Evolutionary conservation across 306 rosid genomes (phyloP).

Genomic region (Lablab purpureus): DNA sequence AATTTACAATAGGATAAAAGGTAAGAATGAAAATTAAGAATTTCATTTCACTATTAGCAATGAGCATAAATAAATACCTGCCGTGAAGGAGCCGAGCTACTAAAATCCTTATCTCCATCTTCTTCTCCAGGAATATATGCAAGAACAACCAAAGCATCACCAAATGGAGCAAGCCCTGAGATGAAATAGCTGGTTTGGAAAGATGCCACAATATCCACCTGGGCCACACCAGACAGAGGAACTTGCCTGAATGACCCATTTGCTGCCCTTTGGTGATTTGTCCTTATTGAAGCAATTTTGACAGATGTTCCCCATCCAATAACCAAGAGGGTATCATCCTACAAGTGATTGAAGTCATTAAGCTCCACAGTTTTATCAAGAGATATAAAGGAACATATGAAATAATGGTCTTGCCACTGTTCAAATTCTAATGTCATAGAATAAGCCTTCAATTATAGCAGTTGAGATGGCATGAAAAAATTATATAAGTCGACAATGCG

Average conservation of each 20-base stretch:
- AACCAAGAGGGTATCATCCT: slow-evolving; percentile 91
- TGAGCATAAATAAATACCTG: slow-evolving; percentile 72
- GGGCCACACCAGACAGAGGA: slow-evolving; percentile 72
- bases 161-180: slow-evolving; percentile 96
- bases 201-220: slow-evolving; percentile 97
- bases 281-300: slow-evolving; percentile 84
- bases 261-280: slow-evolving; percentile 62
- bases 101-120: slow-evolving; percentile 86
- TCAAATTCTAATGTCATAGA: slow-evolving; percentile 7
- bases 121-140: slow-evolving; percentile 94
- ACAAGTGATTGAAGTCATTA: slow-evolving; percentile 49
- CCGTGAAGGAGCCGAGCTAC: slow-evolving; percentile 76
- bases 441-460: slow-evolving; percentile 40
- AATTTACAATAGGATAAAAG: slow-evolving; percentile 22
- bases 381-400: slow-evolving; percentile 36
- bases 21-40: slow-evolving; percentile 19
- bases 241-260: slow-evolving; percentile 72
- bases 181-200: slow-evolving; percentile 90
- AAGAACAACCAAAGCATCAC: slow-evolving; percentile 91
- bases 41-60: slow-evolving; percentile 41
- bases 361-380: slow-evolving; percentile 42
- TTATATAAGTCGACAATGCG: slow-evolving; percentile 39
- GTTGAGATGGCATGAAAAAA: slow-evolving; percentile 30
- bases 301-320: slow-evolving; percentile 99
- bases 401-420: slow-evolving; percentile 14